phyloP scores from a whole-genome alignment of 23 red algal genomes.

The Cyanidiococcus yangmingshanensis region DNA sequence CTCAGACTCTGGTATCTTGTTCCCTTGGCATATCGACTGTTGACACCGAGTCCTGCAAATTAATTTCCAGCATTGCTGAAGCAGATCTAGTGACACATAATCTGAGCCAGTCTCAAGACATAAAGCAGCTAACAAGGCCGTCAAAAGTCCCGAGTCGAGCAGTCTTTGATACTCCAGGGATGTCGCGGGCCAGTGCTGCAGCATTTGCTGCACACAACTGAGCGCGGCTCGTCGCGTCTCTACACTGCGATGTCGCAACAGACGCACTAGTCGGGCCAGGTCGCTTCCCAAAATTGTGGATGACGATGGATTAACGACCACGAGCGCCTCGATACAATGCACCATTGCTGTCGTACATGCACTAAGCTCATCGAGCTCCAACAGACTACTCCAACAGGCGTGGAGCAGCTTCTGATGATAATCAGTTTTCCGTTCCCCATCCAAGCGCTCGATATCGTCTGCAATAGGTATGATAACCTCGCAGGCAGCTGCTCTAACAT shows the following conservation, averaged over 20 bases:
- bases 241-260: background rate
- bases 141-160: background rate
- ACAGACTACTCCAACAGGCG: conserved; percentile 44
- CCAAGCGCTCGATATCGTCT: conserved; percentile 17
- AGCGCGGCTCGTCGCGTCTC: background rate
- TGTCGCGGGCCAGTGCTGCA: background rate
- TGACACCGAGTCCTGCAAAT: background rate
- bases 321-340: conserved; percentile 28
- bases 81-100: background rate
- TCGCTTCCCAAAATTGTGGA: background rate
- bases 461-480: conserved; percentile 55
- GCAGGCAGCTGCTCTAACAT: conserved; percentile 66
- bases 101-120: background rate
- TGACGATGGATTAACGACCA: background rate
- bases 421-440: conserved; percentile 6
- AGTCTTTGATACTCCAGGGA: background rate
- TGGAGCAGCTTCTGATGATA: conserved; percentile 35
- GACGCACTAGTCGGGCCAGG: background rate
- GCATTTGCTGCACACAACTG: background rate
- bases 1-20: background rate
- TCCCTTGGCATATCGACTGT: background rate
- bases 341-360: conserved; percentile 57
- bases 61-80: background rate
- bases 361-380: conserved; percentile 73
- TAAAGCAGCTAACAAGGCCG: background rate